These are phyloP conservation scores for Fraxinus sp. DNA, from an alignment of 305 asterid genomes.

Conservation along the genomic window DNA sequence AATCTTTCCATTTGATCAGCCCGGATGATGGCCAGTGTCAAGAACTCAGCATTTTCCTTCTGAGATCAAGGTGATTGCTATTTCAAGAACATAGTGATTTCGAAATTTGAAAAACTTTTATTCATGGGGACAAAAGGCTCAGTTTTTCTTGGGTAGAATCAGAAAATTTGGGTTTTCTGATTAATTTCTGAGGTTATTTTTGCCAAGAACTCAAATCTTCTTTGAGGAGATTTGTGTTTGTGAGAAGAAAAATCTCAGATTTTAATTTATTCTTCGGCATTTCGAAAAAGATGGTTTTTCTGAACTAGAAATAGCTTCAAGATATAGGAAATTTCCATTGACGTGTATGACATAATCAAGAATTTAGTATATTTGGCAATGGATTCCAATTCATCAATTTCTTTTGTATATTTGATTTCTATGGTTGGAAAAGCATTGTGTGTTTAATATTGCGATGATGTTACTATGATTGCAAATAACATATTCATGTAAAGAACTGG, in stretches of 20 bases:
- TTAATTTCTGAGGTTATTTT: not conserved
- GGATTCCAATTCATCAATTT: conserved; percentile 11
- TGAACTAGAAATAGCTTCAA: not conserved
- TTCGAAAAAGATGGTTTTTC: no score
- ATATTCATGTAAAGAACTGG: conserved; percentile 2
- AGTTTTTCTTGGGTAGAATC: not conserved
- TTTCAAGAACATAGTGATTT: not conserved
- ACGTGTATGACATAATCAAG: conserved; percentile 9
- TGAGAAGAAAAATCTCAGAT: conserved; percentile 23
- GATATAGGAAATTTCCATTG: not conserved
- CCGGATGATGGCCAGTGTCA: conserved; percentile 81
- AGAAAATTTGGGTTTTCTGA: not conserved
- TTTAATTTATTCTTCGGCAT: conserved; percentile 20
- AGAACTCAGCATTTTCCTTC: conserved; percentile 87
- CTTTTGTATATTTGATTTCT: not conserved
- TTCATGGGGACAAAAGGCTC: not conserved
- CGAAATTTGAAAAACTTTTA: not conserved
- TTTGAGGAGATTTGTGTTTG: conserved; percentile 16
- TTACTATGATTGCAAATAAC: conserved; percentile 9
- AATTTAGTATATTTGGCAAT: conserved; percentile 4
- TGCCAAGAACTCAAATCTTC: not conserved
- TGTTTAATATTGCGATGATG: not conserved
- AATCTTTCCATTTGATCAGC: conserved; percentile 85
- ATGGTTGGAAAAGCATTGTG: not conserved
- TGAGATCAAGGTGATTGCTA: conserved; percentile 54